Evolutionary conservation across 495 filamentous ascomycete species (phyloP), one percentile per base, ranked within the genome.

Genomic region (Aspergillus sclerotiicarbonarius): DNA sequence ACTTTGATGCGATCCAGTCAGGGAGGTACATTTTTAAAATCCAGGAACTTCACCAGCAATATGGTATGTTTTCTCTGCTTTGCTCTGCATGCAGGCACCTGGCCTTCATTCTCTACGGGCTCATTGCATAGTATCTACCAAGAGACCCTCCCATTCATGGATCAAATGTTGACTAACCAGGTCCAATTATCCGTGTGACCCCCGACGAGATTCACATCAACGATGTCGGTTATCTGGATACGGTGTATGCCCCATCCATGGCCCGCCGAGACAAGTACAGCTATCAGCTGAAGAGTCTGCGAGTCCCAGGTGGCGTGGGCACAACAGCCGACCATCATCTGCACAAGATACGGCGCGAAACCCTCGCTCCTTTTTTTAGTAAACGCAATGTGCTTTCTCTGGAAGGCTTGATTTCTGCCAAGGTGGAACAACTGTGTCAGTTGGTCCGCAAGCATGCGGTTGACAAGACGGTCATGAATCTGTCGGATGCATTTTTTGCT

Each of bases 401-500:
- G 18, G 64, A 70, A 56, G 58, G 63, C 20, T 43, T 64, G 62
- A 67, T 75, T 41, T 58, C 54, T 8, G 57, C 68, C 16, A 74
- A 76, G 56, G 70, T 74, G 39, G 58, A 68, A 32, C 71, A 74
- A 58, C 54, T 76, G 44, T 65, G 62, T 44, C 57, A 67, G 54
- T 50, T 69, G 4, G 35, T 52, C 25, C 25, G 25, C 16, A 65
- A 62, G 39, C 70, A 71, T 61, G 66, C 71, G n/a, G 49, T 30
- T 19, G 55, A 66, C 52, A 46, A 62, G 56, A 67, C 65, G n/a
- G 66, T 63, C 21, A 63, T 70, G n/a, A 76, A 73, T 68, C 62
- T 76, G 44, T 74, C 72, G 15, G 74, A 76, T 61, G 58, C 65
- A 9, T 71, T 71, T 58, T 75, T 69, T 56, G 71, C 66, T 3